Evolutionary conservation across 768 basidiomycete species (phyloP).

Genomic region (Hemileccinum impolitum): DNA sequence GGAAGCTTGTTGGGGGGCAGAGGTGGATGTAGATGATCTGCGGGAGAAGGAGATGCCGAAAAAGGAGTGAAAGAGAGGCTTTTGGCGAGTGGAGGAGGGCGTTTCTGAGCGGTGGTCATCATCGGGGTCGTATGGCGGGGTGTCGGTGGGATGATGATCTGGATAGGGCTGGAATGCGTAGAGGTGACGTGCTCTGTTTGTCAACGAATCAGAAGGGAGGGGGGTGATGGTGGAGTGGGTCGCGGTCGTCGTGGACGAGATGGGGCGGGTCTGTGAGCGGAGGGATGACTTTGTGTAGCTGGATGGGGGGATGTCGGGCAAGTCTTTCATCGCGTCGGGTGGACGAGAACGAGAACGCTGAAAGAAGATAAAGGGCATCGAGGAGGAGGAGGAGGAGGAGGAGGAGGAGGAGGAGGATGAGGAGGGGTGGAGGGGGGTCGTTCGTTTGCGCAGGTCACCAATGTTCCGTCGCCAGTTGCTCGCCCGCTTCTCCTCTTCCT

Average conservation of each 20-base stretch:
- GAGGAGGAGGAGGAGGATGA: too few species aligned
- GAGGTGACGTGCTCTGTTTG: constrained; percentile 20
- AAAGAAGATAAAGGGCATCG: constrained; percentile 46
- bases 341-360: constrained; percentile 43
- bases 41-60: constrained; percentile 31
- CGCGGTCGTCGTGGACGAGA: constrained; percentile 62
- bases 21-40: constrained; percentile 21
- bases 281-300: constrained; percentile 39
- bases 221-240: constrained; percentile 62
- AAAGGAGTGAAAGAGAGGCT: constrained; percentile 19
- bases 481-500: neutral
- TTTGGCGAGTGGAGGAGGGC: constrained; percentile 26
- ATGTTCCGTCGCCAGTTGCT: neutral
- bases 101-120: constrained; percentile 30
- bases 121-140: constrained; percentile 14
- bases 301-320: constrained; percentile 11
- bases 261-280: constrained; percentile 54
- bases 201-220: constrained; percentile 42
- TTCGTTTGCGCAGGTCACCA: too few species aligned
- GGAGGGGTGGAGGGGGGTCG: constrained; percentile 1
- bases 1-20: constrained; percentile 16
- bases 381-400: too few species aligned
- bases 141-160: constrained; percentile 2
- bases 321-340: neutral
- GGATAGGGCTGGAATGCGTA: constrained; percentile 8